These are phyloP conservation scores for Strigomonas culicis DNA, from an alignment of 208 protist genomes.

Conservation along the genomic window DNA sequence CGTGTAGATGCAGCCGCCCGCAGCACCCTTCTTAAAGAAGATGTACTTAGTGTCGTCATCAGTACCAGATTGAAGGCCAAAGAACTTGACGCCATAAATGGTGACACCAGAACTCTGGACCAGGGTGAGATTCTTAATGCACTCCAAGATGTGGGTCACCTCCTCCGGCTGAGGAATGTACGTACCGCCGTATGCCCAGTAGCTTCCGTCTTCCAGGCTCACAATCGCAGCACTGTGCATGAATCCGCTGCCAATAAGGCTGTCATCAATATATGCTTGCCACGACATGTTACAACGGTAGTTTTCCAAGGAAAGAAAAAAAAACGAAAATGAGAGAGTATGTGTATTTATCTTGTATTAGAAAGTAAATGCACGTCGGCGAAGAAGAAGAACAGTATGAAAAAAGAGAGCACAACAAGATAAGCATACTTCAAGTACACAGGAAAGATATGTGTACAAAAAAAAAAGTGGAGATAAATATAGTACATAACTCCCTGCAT, in stretches of 20 bases:
- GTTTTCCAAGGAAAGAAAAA: neutral
- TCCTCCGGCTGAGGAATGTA: slow-evolving; percentile 85
- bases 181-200: slow-evolving; percentile 85
- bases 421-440: neutral
- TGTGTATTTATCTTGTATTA: too few relatives aligned
- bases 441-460: neutral
- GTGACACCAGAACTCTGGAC: slow-evolving; percentile 71
- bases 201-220: slow-evolving; percentile 75
- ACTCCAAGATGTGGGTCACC: slow-evolving; percentile 76
- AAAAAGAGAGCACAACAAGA: neutral
- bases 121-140: slow-evolving; percentile 50
- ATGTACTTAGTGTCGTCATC: slow-evolving; percentile 80
- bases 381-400: too few relatives aligned
- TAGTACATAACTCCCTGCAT: neutral
- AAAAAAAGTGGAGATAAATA: slow-evolving; percentile 3
- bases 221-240: slow-evolving; percentile 89
- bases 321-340: slow-evolving; percentile 11
- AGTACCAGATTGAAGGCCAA: slow-evolving; percentile 67
- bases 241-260: slow-evolving; percentile 77
- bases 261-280: slow-evolving; percentile 86
- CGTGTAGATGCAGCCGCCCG: slow-evolving; percentile 82
- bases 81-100: slow-evolving; percentile 85
- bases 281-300: slow-evolving; percentile 62
- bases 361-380: too few relatives aligned
- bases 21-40: slow-evolving; percentile 87